Evolutionary conservation across 768 basidiomycete genomes (phyloP), one percentile per base, ranked within the genome.

Genomic region (Lactifluus piperatus): DNA sequence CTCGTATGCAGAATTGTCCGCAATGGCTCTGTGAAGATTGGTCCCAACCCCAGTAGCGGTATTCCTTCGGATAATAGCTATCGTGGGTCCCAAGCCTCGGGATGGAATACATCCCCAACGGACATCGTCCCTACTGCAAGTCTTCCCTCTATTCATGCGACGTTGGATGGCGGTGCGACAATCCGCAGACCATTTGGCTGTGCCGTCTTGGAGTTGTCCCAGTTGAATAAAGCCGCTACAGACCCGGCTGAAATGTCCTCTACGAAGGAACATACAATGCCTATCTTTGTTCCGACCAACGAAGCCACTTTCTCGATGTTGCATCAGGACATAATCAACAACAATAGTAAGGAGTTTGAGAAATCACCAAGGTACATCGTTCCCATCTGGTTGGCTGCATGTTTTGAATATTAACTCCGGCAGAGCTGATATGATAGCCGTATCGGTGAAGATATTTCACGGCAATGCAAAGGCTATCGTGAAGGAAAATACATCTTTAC

Each of bases 141-240:
- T 36, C 53, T 27, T 9, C 54, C 60, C 14, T 41, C 37, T 13
- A 43, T 41, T 27, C n/a, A 43, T 30, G 27, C 59, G 20, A 58
- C 67, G 45, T 65, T 68, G 39, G 71, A 71, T 54, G 62, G 67
- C 26, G 52, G 67, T 47, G 62, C 71, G 26, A 79, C 81, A 55
- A 88, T 87, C 67, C 81, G 95, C 37, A 76, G 95, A 51, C 95
- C 95, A 0, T 93, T 98, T 68, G 95, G 94, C n/a, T 97, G 93
- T 68, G 95, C 95, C 2, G 86, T 97, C 10, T 73, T 97, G 54
- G 91, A 97, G 66, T 72, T 98, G 39, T 82, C 83, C 0, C 88
- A 91, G 66, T 72, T 94, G 54, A 78, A 74, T 64, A 83, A 81
- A 67, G 82, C 90, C 75, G 74, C 80, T 2, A 73, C 76, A 0